These are phyloP conservation scores for Eucalyptus curtisii DNA, from an alignment of 345 rosid genomes.

Conservation along the genomic window DNA sequence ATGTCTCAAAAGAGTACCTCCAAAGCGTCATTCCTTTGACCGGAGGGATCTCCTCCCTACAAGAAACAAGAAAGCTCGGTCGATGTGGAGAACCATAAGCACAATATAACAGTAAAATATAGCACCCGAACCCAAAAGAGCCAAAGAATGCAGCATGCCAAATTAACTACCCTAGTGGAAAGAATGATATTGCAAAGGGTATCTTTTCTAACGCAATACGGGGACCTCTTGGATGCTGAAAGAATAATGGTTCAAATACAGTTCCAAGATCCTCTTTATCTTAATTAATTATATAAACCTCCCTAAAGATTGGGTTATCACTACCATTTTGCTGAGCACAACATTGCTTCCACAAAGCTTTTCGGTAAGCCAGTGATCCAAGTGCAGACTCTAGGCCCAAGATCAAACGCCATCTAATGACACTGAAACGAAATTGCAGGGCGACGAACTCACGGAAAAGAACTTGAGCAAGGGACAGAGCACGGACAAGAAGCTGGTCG, in stretches of 20 bases:
- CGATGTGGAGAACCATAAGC: neutral
- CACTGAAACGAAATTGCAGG: neutral
- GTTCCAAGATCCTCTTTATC: neutral
- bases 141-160: neutral
- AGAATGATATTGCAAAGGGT: neutral
- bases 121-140: neutral
- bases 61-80: neutral
- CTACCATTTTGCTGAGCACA: neutral
- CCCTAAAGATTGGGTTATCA: neutral
- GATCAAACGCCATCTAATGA: neutral
- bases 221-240: neutral
- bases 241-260: neutral
- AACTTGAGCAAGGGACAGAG: constrained; percentile 76
- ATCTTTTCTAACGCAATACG: neutral
- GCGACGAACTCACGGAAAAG: constrained; percentile 41
- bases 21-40: constrained; percentile 36
- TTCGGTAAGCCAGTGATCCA: neutral
- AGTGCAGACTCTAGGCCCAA: neutral
- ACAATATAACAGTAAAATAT: neutral
- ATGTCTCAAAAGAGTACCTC: constrained; percentile 28
- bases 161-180: neutral
- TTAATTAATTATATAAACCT: neutral
- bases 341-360: neutral
- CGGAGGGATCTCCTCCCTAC: constrained; percentile 78
- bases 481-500: constrained; percentile 57